Percentiles rank a stretch among this genome's conserved stretches.
phyloP scores from a whole-genome alignment of 805 yeast genomes.

The Pichia phayaonensis region DNA sequence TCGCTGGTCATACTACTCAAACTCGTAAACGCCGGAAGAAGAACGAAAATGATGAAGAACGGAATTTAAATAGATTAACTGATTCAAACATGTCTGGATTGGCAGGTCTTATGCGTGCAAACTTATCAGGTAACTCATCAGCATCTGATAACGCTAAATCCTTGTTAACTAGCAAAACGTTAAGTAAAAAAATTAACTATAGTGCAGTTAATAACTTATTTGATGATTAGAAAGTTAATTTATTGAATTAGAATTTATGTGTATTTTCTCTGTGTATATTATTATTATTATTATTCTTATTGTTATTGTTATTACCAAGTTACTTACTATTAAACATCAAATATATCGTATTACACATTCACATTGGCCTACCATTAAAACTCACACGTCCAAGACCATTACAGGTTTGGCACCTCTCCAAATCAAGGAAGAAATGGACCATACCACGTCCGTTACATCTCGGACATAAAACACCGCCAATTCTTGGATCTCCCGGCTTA shows the following conservation, averaged over 20 bases:
- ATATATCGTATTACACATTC: neutral
- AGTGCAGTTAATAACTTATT: conserved; percentile 59
- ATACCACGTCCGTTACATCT: conserved; percentile 62
- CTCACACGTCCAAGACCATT: conserved; percentile 56
- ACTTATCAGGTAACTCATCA: conserved; percentile 39
- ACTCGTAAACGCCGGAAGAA: conserved; percentile 41
- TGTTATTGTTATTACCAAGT: neutral
- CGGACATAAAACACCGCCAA: conserved; percentile 71
- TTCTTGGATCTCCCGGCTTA: conserved; percentile 68
- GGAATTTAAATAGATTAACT: conserved; percentile 16
- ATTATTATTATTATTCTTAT: neutral
- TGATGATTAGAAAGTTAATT: conserved; percentile 15
- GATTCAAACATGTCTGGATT: conserved; percentile 15
- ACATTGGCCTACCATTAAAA: conserved; percentile 12
- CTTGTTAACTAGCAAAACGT: conserved; percentile 66
- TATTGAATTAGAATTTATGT: neutral
- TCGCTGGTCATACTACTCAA: conserved; percentile 64
- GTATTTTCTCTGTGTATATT: neutral
- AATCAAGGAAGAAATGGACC: conserved; percentile 47
- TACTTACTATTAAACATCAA: neutral
- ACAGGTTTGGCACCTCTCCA: conserved; percentile 57
- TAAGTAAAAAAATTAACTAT: conserved; percentile 87
- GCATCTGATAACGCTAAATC: conserved; percentile 77
- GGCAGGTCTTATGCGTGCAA: conserved; percentile 33
- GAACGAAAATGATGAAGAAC: conserved; percentile 18